Conservation (phyloP, 805 yeast genomes). For the Jamesozyma hellenica region DNA sequence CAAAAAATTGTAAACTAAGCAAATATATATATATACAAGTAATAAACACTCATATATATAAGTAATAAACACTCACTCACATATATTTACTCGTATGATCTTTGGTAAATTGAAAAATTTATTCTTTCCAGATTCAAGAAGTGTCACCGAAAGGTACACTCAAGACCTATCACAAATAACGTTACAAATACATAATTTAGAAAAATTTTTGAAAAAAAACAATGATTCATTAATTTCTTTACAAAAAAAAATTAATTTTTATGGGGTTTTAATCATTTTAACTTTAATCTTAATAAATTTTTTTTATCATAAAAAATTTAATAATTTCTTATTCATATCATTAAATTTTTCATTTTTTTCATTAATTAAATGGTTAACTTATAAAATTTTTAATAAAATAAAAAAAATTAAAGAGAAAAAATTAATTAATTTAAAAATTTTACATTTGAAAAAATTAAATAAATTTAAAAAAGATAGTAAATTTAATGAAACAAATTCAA, state of each 20-base stretch:
- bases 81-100: slow-evolving; percentile 8
- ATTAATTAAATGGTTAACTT: slow-evolving; percentile 5
- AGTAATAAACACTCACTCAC: no score
- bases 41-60: no score
- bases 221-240: slow-evolving; percentile 10
- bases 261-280: slow-evolving; percentile 10
- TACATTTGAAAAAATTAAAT: slow-evolving; percentile 48
- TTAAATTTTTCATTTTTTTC: background rate
- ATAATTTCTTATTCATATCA: background rate
- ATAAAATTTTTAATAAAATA: slow-evolving; percentile 5
- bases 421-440: slow-evolving; percentile 31
- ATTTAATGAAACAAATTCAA: slow-evolving; percentile 64
- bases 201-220: slow-evolving; percentile 13
- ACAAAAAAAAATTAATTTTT: slow-evolving; percentile 13
- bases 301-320: no score
- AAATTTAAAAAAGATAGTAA: slow-evolving; percentile 64
- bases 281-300: no score
- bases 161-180: slow-evolving; percentile 23
- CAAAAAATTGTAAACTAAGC: no score
- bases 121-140: slow-evolving; percentile 6
- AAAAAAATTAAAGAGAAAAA: slow-evolving; percentile 10
- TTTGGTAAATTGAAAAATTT: slow-evolving; percentile 8
- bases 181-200: slow-evolving; percentile 20
- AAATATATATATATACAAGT: no score
- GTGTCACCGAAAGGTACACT: slow-evolving; percentile 20